Percentiles rank a stretch among this genome's conserved stretches.
Evolutionary conservation across 2,329 filamentous ascomycete species (phyloP).

Genomic region (Endocalyx cinctus): DNA sequence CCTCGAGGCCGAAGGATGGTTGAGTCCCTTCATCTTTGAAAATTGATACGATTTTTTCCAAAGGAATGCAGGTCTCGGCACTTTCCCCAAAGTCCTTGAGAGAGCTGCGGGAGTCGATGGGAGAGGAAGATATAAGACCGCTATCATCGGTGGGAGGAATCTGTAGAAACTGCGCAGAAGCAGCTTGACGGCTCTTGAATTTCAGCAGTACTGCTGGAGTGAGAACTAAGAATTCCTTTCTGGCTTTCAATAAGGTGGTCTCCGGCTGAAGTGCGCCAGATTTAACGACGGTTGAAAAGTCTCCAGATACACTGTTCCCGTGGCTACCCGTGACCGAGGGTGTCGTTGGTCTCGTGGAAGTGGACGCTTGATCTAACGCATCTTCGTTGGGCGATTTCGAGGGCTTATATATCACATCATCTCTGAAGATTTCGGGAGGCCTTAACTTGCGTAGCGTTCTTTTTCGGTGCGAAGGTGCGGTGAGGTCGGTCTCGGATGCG

Average conservation of each 20-base stretch:
- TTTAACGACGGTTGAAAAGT: conserved; percentile 30
- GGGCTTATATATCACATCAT: conserved; percentile 21
- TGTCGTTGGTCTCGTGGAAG: conserved; percentile 26
- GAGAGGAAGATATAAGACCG: conserved; percentile 28
- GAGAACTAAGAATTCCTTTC: conserved; percentile 47
- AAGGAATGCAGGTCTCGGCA: conserved; percentile 39
- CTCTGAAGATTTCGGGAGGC: conserved; percentile 16
- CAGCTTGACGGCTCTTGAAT: conserved; percentile 44
- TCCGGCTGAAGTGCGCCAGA: conserved; percentile 46
- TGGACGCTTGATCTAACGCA: conserved; percentile 19
- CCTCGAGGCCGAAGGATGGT: conserved; percentile 47
- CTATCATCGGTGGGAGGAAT: conserved; percentile 28
- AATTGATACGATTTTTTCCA: conserved; percentile 46
- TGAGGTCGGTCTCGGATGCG: conserved; percentile 20
- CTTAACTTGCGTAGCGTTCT: conserved; percentile 20
- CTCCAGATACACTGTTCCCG: conserved; percentile 23
- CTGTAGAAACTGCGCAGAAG: conserved; percentile 42
- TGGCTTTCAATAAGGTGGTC: conserved; percentile 43
- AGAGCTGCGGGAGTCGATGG: conserved; percentile 28
- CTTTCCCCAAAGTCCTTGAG: conserved; percentile 15
- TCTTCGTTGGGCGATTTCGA: conserved; percentile 26
- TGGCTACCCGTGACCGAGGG: conserved; percentile 23
- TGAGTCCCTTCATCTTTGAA: conserved; percentile 47
- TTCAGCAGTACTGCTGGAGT: conserved; percentile 47
- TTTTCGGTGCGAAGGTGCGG: conserved; percentile 13